These are phyloP conservation scores for Cyamopsis tetragonoloba DNA, from an alignment of 306 rosid species.

Conservation along the genomic window DNA sequence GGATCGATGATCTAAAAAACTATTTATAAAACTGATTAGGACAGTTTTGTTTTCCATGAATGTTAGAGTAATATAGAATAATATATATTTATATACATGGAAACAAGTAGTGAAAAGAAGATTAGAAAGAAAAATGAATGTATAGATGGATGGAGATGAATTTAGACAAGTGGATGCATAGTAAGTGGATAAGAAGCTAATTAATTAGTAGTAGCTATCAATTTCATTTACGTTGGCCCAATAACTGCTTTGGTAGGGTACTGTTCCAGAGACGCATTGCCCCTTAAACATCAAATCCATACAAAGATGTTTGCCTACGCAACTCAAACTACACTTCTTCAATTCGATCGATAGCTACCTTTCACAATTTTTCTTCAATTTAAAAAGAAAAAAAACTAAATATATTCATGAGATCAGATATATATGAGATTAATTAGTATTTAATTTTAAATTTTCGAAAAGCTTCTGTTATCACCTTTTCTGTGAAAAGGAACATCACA, in stretches of 20 bases:
- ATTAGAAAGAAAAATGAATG: constrained; percentile 3
- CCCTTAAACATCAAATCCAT: not conserved
- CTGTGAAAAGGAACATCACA: not conserved
- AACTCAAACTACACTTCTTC: not conserved
- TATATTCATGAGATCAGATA: too few species aligned
- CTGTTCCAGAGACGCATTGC: not conserved
- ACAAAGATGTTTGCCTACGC: not conserved
- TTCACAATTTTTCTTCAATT: too few species aligned
- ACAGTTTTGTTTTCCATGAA: too few species aligned
- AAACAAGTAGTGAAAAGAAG: not conserved
- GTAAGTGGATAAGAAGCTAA: constrained; percentile 25
- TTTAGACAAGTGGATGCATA: not conserved
- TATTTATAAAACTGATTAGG: too few species aligned
- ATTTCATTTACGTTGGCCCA: constrained; percentile 19
- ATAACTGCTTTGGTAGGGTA: constrained; percentile 23
- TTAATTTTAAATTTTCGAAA: not conserved
- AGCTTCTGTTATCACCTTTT: not conserved
- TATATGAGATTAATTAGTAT: not conserved
- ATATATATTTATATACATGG: not conserved
- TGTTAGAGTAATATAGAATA: too few species aligned
- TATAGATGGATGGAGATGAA: not conserved
- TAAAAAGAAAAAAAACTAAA: too few species aligned
- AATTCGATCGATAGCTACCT: too few species aligned
- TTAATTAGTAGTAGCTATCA: constrained; percentile 16
- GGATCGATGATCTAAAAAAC: too few species aligned